A percentile compares a stretch with the other conserved stretches of the same genome.
phyloP scores from a whole-genome alignment of 1,139 yeast genomes.

The Taiozyma onychis region DNA sequence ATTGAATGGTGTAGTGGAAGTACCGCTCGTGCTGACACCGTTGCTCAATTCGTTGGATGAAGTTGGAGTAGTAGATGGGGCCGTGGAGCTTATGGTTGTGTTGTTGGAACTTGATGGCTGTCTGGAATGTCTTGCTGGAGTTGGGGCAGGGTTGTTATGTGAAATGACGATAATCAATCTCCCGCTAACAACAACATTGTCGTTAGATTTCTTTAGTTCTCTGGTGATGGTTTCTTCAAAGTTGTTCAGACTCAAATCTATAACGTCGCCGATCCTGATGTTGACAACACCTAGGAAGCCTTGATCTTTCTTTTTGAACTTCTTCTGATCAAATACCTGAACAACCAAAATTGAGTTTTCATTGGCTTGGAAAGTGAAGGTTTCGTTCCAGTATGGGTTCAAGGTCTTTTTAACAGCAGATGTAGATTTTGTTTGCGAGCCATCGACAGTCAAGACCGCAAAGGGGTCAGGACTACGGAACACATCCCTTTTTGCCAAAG shows the following conservation, averaged over 20 bases:
- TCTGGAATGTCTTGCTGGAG: slow-evolving; percentile 10
- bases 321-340: slow-evolving; percentile 95
- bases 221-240: slow-evolving; percentile 87
- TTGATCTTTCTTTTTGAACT: slow-evolving; percentile 96
- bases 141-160: slow-evolving; percentile 15
- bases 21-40: slow-evolving; percentile 11
- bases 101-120: slow-evolving; percentile 4
- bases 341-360: slow-evolving; percentile 86
- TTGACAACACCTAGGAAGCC: slow-evolving; percentile 98
- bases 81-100: slow-evolving; percentile 13
- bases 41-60: slow-evolving; percentile 3
- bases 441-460: slow-evolving; percentile 95
- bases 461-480: slow-evolving; percentile 96
- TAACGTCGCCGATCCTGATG: slow-evolving; percentile 82
- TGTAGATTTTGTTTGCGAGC: slow-evolving; percentile 92
- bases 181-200: slow-evolving; percentile 88
- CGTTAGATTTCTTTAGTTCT: slow-evolving; percentile 87
- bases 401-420: slow-evolving; percentile 90
- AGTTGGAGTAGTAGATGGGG: slow-evolving; percentile 21
- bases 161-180: slow-evolving; percentile 76
- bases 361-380: slow-evolving; percentile 69
- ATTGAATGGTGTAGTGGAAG: slow-evolving; percentile 13
- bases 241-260: slow-evolving; percentile 55
- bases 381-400: slow-evolving; percentile 97
- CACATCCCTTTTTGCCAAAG: slow-evolving; percentile 90